These are phyloP conservation scores for Aureobasidium sp. DNA, from an alignment of 2,329 filamentous ascomycete species.

Conservation along the genomic window DNA sequence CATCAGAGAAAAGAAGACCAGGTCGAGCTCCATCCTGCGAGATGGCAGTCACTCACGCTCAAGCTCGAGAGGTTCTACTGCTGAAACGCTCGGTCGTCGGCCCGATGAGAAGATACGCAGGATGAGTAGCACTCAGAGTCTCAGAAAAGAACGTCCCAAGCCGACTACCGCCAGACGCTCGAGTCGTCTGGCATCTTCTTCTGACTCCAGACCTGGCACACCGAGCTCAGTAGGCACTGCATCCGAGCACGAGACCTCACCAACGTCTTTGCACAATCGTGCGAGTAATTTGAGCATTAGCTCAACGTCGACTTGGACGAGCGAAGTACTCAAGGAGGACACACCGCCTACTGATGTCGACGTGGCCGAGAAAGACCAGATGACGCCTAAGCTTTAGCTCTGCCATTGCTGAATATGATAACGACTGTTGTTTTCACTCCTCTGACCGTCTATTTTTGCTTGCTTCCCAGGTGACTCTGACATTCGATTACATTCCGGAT, in stretches of 20 bases:
- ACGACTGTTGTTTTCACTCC: background rate
- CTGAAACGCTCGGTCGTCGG: constrained; percentile 18
- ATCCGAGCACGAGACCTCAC: background rate
- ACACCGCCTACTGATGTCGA: constrained; percentile 15
- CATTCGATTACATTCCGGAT: background rate
- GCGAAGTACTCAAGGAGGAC: constrained; percentile 14
- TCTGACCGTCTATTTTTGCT: background rate
- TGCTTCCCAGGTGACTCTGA: background rate
- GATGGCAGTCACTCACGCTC: constrained; percentile 16
- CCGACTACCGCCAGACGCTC: background rate
- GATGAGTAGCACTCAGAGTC: constrained; percentile 11
- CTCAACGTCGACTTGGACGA: constrained; percentile 12
- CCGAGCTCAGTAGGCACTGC: background rate
- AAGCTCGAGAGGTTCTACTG: constrained; percentile 27
- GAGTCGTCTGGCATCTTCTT: constrained; percentile 3
- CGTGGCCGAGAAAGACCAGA: background rate
- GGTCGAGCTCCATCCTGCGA: constrained; percentile 8
- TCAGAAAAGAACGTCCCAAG: constrained; percentile 7
- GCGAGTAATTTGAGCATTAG: constrained; percentile 14
- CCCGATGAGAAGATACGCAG: background rate
- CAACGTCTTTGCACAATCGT: constrained; percentile 9
- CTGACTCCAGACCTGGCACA: constrained; percentile 4
- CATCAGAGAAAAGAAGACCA: constrained; percentile 22
- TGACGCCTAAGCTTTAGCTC: background rate
- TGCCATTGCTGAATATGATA: background rate